phyloP scores from a whole-genome alignment of 352 stramenopile genomes.

The Pythium dissimile region DNA sequence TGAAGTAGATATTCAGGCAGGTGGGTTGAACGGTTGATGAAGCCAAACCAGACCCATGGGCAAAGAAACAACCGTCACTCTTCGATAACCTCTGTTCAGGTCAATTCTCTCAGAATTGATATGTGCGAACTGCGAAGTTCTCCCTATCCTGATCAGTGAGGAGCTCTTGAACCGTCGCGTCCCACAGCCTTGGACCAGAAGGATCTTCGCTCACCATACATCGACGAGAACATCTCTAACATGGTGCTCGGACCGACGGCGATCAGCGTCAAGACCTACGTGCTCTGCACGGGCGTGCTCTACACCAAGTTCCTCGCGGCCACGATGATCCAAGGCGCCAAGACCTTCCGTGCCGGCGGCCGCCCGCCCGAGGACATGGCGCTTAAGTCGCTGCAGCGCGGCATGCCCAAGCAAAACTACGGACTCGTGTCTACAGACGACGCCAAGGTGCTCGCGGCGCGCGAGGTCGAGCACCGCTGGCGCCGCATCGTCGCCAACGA shows the following conservation, averaged over 20 bases:
- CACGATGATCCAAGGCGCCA: constrained; percentile 45
- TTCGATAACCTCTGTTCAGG: not conserved
- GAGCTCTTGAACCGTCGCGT: not conserved
- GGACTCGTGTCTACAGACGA: constrained; percentile 23
- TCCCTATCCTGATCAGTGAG: not conserved
- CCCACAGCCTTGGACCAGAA: not conserved
- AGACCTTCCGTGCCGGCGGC: constrained; percentile 44
- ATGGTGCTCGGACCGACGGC: constrained; percentile 19
- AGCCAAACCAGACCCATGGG: too few relatives aligned
- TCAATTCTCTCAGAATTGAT: not conserved
- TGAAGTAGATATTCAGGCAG: too few relatives aligned
- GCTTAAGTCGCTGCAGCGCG: constrained; percentile 23
- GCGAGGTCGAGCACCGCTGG: constrained; percentile 32
- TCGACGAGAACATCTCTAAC: not conserved
- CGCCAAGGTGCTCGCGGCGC: constrained; percentile 32
- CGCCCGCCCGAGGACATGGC: constrained; percentile 55
- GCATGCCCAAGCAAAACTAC: constrained; percentile 38
- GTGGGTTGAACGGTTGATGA: too few relatives aligned
- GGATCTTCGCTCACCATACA: not conserved
- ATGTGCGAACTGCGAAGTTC: not conserved
- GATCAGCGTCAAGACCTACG: constrained; percentile 26
- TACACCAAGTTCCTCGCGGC: constrained; percentile 61
- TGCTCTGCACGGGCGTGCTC: constrained; percentile 27
- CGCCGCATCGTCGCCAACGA: constrained; percentile 38
- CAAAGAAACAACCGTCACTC: too few relatives aligned